A percentile compares a stretch with the other conserved stretches of the same genome.
Evolutionary conservation across 2,329 filamentous ascomycete species (phyloP).

Genomic region (Leptographium wingfieldii): DNA sequence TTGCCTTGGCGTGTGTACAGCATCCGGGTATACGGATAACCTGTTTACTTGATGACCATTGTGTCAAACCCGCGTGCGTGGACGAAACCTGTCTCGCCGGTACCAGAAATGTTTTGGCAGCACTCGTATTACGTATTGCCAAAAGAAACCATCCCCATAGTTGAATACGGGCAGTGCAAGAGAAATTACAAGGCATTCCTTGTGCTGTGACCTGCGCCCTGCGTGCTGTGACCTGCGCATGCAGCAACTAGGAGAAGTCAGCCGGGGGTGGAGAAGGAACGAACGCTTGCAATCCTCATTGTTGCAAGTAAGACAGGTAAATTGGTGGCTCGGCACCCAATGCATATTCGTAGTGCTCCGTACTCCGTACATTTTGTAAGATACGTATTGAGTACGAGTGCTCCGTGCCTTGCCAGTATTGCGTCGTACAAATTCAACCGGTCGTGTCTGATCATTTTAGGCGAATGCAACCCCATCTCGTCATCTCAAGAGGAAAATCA

Average conservation of each 20-base stretch:
- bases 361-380: background rate
- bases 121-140: background rate
- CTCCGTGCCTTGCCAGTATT: background rate
- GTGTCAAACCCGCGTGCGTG: background rate
- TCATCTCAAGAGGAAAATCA: background rate
- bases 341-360: no score
- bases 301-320: background rate
- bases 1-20: background rate
- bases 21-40: background rate
- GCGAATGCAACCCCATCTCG: background rate
- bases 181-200: background rate
- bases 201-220: slow-evolving; percentile 1
- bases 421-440: no score
- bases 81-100: background rate
- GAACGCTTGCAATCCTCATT: background rate
- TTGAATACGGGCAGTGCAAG: background rate
- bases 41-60: background rate
- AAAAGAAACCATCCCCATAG: background rate
- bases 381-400: background rate
- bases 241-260: background rate
- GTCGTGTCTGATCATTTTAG: background rate
- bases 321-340: background rate
- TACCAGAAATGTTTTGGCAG: background rate
- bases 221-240: slow-evolving; percentile 2
- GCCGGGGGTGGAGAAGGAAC: background rate